A percentile compares a stretch with the other conserved stretches of the same genome.
These are phyloP conservation scores for Meyerozyma sp. DNA, from an alignment of 1,139 yeast species.

Conservation along the genomic window DNA sequence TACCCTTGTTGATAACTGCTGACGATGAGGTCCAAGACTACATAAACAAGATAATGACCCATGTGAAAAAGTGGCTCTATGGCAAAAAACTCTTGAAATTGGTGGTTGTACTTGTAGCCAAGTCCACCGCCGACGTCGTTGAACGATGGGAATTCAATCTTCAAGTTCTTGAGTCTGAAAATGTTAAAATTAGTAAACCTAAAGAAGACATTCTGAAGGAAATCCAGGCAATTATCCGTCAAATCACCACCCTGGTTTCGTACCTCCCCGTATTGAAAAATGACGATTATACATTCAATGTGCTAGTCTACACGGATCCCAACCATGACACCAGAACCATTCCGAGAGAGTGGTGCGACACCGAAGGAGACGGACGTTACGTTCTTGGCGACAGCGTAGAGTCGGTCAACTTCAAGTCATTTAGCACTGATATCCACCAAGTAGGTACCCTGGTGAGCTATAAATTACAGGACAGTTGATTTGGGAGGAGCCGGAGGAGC, in stretches of 20 bases:
- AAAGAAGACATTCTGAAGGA: slow-evolving; percentile 60
- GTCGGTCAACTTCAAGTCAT: slow-evolving; percentile 63
- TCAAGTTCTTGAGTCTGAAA: slow-evolving; percentile 28
- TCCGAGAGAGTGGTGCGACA: slow-evolving; percentile 85
- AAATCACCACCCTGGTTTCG: slow-evolving; percentile 83
- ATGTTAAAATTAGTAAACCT: slow-evolving; percentile 21
- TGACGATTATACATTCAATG: slow-evolving; percentile 75
- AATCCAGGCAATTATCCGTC: slow-evolving; percentile 81
- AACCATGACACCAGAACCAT: slow-evolving; percentile 46
- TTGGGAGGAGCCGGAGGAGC: slow-evolving; percentile 2
- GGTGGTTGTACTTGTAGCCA: slow-evolving; percentile 66
- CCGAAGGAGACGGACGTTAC: slow-evolving; percentile 52
- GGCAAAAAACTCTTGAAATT: slow-evolving; percentile 66
- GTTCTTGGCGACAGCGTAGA: slow-evolving; percentile 54
- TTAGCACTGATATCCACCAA: slow-evolving; percentile 63
- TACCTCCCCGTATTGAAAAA: slow-evolving; percentile 72
- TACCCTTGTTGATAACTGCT: slow-evolving; percentile 65
- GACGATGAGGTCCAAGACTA: slow-evolving; percentile 77
- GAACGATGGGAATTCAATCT: slow-evolving; percentile 88
- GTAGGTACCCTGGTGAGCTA: slow-evolving; percentile 79
- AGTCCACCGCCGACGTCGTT: slow-evolving; percentile 59
- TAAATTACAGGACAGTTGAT: slow-evolving; percentile 17
- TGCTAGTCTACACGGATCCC: slow-evolving; percentile 78
- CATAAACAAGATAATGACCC: slow-evolving; percentile 63
- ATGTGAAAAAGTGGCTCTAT: slow-evolving; percentile 76